phyloP scores from a whole-genome alignment of 768 basidiomycete species.

The Leucocoprinus sp. region DNA sequence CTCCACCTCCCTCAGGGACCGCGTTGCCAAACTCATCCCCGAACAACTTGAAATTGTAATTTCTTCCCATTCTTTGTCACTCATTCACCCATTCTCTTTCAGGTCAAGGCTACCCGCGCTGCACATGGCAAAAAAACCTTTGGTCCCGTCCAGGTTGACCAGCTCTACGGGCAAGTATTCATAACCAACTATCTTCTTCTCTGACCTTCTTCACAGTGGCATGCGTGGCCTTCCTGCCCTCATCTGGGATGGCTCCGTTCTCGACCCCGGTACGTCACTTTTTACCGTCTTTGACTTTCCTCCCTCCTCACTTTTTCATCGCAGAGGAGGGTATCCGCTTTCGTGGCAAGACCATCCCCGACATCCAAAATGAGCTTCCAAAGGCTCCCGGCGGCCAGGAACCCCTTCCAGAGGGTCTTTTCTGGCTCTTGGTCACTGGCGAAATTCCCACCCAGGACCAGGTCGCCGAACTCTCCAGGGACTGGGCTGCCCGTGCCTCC shows the following conservation, averaged over 20 bases:
- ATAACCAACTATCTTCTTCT: not conserved
- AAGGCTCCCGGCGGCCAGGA: slow-evolving; percentile 84
- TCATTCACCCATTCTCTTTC: slow-evolving; percentile 10
- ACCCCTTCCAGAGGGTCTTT: slow-evolving; percentile 88
- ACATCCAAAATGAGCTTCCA: slow-evolving; percentile 79
- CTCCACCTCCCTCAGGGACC: slow-evolving; percentile 82
- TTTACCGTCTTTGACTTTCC: not conserved
- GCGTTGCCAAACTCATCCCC: slow-evolving; percentile 90
- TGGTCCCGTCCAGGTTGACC: slow-evolving; percentile 85
- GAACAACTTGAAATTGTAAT: slow-evolving; percentile 65
- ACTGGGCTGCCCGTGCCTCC: slow-evolving; percentile 90
- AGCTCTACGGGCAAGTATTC: slow-evolving; percentile 69
- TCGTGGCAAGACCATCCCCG: slow-evolving; percentile 92
- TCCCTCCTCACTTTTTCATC: slow-evolving; percentile 3
- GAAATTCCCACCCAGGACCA: slow-evolving; percentile 91
- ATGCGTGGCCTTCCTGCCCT: slow-evolving; percentile 89
- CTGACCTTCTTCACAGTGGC: slow-evolving; percentile 40
- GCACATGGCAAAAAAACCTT: slow-evolving; percentile 90
- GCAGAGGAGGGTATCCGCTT: slow-evolving; percentile 96
- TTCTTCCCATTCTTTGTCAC: not conserved
- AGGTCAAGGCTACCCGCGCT: slow-evolving; percentile 80
- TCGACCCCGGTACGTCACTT: slow-evolving; percentile 73
- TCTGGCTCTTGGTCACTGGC: slow-evolving; percentile 94
- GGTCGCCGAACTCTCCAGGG: slow-evolving; percentile 75
- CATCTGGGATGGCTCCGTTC: slow-evolving; percentile 97